phyloP scores from a whole-genome alignment of 2,329 filamentous ascomycete genomes.

The Cercospora sojina region DNA sequence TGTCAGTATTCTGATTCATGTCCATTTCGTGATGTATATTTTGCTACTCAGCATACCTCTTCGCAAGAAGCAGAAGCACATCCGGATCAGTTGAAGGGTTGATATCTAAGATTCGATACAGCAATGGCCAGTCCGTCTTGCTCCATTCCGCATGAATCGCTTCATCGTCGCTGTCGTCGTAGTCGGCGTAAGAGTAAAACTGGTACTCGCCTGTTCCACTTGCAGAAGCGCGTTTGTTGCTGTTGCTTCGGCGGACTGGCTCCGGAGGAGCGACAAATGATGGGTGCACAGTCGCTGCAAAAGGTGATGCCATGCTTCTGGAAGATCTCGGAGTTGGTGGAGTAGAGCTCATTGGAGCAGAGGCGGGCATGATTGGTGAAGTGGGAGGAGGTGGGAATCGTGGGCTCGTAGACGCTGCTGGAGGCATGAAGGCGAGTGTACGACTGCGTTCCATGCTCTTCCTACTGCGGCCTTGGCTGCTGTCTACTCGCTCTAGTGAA shows the following conservation, averaged over 20 bases:
- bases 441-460: conserved; percentile 1
- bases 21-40: neutral
- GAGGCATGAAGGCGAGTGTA: neutral
- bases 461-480: conserved; percentile 1
- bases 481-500: conserved; percentile 13
- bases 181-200: conserved; percentile 18
- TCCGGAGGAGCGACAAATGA: neutral
- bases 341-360: neutral
- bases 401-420: neutral
- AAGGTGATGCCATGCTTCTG: conserved; percentile 10
- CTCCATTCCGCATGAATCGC: conserved; percentile 13
- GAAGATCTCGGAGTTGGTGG: neutral
- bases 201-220: conserved; percentile 13
- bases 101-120: conserved; percentile 32
- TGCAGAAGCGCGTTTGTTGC: neutral
- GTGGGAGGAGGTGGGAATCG: neutral
- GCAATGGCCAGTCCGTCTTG: conserved; percentile 25
- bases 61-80: conserved; percentile 19
- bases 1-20: conserved; percentile 5
- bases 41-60: conserved; percentile 17
- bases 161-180: conserved; percentile 18
- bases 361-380: neutral
- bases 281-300: neutral
- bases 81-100: conserved; percentile 23
- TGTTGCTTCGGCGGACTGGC: conserved; percentile 4